A percentile compares a stretch with the other conserved stretches of the same genome.
phyloP scores from a whole-genome alignment of 768 basidiomycete species.

The Naganishia antarctica region DNA sequence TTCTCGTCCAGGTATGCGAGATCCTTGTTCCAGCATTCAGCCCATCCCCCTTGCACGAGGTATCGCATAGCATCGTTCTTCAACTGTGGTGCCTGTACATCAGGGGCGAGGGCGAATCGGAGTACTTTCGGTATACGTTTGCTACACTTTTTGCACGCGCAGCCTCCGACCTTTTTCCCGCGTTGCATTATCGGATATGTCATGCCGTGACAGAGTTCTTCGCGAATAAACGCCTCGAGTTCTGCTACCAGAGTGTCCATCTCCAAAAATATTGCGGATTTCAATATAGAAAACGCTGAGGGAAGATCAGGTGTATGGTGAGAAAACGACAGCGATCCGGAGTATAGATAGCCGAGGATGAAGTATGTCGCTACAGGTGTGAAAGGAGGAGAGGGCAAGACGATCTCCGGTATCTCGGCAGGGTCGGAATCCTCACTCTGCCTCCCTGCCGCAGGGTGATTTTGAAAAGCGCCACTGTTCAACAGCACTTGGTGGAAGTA shows the following conservation, averaged over 20 bases:
- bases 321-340: conserved; percentile 87
- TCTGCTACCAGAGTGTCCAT: conserved; percentile 71
- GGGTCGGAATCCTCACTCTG: neutral
- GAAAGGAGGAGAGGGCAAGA: conserved; percentile 84
- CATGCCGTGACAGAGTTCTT: conserved; percentile 85
- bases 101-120: conserved; percentile 69
- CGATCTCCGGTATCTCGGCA: conserved; percentile 50
- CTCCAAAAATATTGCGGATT: conserved; percentile 72
- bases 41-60: conserved; percentile 56
- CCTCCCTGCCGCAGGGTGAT: conserved; percentile 46
- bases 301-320: conserved; percentile 87
- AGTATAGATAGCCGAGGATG: conserved; percentile 88
- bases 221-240: conserved; percentile 71
- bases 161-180: conserved; percentile 62
- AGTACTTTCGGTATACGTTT: conserved; percentile 74
- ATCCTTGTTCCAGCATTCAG: conserved; percentile 78
- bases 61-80: conserved; percentile 67
- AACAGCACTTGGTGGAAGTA: conserved; percentile 83
- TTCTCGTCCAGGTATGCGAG: conserved; percentile 67
- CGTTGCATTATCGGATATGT: conserved; percentile 62
- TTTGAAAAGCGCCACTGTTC: conserved; percentile 56
- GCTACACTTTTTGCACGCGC: conserved; percentile 76
- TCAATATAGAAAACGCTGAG: conserved; percentile 83
- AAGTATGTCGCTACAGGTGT: conserved; percentile 91
- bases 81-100: conserved; percentile 68